Base-by-base conservation (phyloP, 495 filamentous ascomycete species). In the Penicillium parvum region DNA sequence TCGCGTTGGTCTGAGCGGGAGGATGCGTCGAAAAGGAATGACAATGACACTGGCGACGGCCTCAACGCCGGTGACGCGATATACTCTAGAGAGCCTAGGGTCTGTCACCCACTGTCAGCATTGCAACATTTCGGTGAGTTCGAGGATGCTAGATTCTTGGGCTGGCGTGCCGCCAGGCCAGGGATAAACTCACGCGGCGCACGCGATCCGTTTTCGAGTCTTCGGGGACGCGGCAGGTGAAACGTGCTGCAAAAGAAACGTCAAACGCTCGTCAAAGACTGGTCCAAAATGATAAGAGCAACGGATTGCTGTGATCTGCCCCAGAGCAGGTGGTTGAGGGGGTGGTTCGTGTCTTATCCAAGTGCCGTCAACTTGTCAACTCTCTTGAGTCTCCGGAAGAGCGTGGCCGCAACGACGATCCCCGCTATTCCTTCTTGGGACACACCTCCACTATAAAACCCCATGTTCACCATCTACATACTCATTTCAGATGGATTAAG, bases 131-230 rank as follows among this genome's bases (percentile, higher is more conserved):
- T n/a, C n/a, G n/a, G n/a, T n/a, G n/a, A n/a, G n/a, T n/a, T n/a
- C n/a, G n/a, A n/a, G n/a, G 32, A 21, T 28, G 19, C 12, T 15
- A 29, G 18, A 20, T 33, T 1, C 19, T 35, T 29, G 25, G n/a
- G 23, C 11, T 34, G n/a, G 32, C 10, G n/a, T 15, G 30, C 28
- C 15, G 16, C 23, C 16, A 14, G 37, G 20, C 36, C 49, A 60
- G 59, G 56, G 59, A 58, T 51, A 48, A 59, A 4, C 47, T 52
- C 47, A 59, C 55, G 14, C 49, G 36, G 47, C 37, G 42, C 49
- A 50, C 53, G 47, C 47, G 50, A 58, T 51, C 42, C 19, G 37
- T 18, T 33, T 7, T 5, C 35, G 33, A 16, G 29, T 21, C 36
- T 39, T 27, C 36, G 16, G 30, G 9, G 32, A 41, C 36, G 18